phyloP scores from a whole-genome alignment of 2,329 filamentous ascomycete genomes.

The Fusarium vanettenii region DNA sequence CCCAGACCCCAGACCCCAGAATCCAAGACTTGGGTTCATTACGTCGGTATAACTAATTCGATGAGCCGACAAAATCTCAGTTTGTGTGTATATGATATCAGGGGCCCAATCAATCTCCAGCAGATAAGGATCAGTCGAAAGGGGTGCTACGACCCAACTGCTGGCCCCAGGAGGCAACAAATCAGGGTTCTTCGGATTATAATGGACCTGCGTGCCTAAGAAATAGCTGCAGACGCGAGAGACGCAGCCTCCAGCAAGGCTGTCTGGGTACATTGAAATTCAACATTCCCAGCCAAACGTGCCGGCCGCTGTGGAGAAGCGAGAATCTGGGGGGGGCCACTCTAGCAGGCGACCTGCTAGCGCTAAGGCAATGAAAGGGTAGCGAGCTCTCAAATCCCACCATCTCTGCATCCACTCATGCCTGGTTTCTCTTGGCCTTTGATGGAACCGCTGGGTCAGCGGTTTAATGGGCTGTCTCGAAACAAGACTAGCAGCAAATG shows the following conservation, averaged over 20 bases:
- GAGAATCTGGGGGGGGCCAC: slow-evolving; percentile 37
- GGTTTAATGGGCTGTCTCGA: background rate
- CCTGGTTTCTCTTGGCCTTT: background rate
- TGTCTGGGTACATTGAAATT: slow-evolving; percentile 17
- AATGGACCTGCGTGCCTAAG: slow-evolving; percentile 29
- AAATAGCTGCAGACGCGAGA: slow-evolving; percentile 31
- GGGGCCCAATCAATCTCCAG: slow-evolving; percentile 17
- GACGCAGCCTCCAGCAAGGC: slow-evolving; percentile 22
- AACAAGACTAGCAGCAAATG: slow-evolving; percentile 1
- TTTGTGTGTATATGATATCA: slow-evolving; percentile 6
- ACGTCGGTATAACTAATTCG: slow-evolving; percentile 31
- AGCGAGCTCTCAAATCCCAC: slow-evolving; percentile 14
- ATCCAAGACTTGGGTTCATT: slow-evolving; percentile 16
- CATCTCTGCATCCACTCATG: slow-evolving; percentile 13
- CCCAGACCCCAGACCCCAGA: slow-evolving; percentile 14
- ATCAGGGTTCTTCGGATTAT: slow-evolving; percentile 24
- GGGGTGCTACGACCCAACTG: slow-evolving; percentile 5
- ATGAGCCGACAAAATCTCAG: slow-evolving; percentile 26
- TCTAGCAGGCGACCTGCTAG: slow-evolving; percentile 32
- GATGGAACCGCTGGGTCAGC: background rate
- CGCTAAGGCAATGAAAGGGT: slow-evolving; percentile 5
- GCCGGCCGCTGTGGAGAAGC: slow-evolving; percentile 42
- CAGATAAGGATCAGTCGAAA: slow-evolving; percentile 33
- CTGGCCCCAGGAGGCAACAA: slow-evolving; percentile 21
- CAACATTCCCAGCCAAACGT: slow-evolving; percentile 32